Percentiles rank a stretch among this genome's conserved stretches.
These are phyloP conservation scores for Apiotrichum porosum DNA, from an alignment of 1,284 basidiomycete species.

Conservation along the genomic window DNA sequence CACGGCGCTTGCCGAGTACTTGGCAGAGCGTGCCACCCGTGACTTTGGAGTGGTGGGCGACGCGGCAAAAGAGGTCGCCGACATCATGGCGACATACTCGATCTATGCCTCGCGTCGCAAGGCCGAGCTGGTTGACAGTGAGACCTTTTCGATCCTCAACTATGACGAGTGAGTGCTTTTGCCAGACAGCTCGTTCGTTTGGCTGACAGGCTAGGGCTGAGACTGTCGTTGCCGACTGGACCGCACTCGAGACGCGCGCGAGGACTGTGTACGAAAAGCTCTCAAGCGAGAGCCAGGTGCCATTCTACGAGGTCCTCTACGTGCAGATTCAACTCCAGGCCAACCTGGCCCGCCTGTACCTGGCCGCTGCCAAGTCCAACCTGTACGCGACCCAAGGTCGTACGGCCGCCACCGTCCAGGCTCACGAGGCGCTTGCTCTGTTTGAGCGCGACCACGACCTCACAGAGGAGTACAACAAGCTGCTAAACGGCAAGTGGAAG, in stretches of 20 bases:
- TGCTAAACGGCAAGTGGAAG: constrained; percentile 55
- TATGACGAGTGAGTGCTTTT: constrained; percentile 65
- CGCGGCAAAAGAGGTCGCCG: constrained; percentile 44
- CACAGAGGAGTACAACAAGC: constrained; percentile 54
- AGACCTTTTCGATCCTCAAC: constrained; percentile 60
- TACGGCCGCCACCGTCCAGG: constrained; percentile 58
- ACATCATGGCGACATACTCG: constrained; percentile 9
- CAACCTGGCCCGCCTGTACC: constrained; percentile 58
- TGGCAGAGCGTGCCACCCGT: constrained; percentile 58
- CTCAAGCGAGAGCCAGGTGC: constrained; percentile 51
- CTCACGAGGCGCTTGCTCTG: constrained; percentile 54
- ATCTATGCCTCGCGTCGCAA: constrained; percentile 53
- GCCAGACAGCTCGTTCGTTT: not conserved
- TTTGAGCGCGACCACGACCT: constrained; percentile 26
- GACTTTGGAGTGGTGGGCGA: constrained; percentile 57
- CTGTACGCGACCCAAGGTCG: constrained; percentile 61
- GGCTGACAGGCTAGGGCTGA: constrained; percentile 53
- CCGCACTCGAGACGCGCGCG: constrained; percentile 53
- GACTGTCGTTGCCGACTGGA: constrained; percentile 54
- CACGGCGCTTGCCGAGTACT: constrained; percentile 56
- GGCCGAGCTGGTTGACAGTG: constrained; percentile 61
- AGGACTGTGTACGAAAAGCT: constrained; percentile 58
- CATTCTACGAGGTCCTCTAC: constrained; percentile 65
- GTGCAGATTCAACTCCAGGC: constrained; percentile 53
- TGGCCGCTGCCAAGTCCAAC: constrained; percentile 55